phyloP scores from a whole-genome alignment of 2,329 filamentous ascomycete species.

The Ascocoryne sarcoides region DNA sequence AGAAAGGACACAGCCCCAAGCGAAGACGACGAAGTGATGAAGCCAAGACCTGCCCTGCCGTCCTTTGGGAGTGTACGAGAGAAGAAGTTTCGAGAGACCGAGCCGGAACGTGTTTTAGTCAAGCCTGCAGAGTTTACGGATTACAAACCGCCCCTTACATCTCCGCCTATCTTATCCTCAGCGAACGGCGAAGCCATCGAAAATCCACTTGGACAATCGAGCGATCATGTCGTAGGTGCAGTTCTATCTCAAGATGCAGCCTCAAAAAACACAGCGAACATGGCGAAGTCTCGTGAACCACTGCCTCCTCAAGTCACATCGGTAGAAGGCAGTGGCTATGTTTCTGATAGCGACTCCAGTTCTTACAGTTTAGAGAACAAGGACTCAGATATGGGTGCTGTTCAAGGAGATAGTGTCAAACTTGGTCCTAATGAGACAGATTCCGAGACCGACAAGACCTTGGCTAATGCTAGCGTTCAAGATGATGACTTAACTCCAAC shows the following conservation, averaged over 20 bases:
- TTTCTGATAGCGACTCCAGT: constrained; percentile 46
- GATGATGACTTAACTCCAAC: constrained; percentile 1
- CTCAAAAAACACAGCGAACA: constrained; percentile 46
- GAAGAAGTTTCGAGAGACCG: constrained; percentile 46
- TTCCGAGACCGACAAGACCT: constrained; percentile 11
- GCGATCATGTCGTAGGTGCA: constrained; percentile 49
- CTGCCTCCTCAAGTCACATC: constrained; percentile 63
- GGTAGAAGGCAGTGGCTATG: constrained; percentile 55
- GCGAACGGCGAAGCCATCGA: constrained; percentile 15
- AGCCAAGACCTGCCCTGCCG: constrained; percentile 63
- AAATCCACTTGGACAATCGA: constrained; percentile 36
- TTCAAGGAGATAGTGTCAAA: constrained; percentile 12
- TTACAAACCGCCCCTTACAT: constrained; percentile 20
- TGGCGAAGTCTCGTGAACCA: constrained; percentile 51
- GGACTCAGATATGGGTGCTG: constrained; percentile 10
- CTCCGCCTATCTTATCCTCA: constrained; percentile 23
- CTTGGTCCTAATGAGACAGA: constrained; percentile 12
- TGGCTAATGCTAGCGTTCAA: constrained; percentile 4
- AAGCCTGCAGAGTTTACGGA: constrained; percentile 38
- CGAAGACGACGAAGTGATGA: constrained; percentile 63
- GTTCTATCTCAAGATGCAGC: constrained; percentile 46
- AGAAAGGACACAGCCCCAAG: constrained; percentile 40
- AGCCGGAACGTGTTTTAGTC: constrained; percentile 49
- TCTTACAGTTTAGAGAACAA: constrained; percentile 34
- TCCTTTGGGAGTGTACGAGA: constrained; percentile 67